Percentiles rank a stretch among this genome's conserved stretches.
phyloP scores from a whole-genome alignment of 495 filamentous ascomycete genomes.

The Annulohypoxylon moriforme region DNA sequence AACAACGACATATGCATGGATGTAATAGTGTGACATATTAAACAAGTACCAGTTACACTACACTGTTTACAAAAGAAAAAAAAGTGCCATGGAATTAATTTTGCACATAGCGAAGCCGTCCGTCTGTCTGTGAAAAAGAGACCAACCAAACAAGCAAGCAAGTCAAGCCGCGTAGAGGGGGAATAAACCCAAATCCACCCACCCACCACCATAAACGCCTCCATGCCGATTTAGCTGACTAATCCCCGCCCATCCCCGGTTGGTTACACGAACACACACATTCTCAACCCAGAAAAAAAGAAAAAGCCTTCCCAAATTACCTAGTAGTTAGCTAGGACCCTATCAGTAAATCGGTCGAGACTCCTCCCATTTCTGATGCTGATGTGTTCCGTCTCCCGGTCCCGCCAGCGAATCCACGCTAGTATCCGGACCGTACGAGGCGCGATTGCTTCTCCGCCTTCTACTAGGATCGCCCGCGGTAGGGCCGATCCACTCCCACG shows the following conservation, averaged over 20 bases:
- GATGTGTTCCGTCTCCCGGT: slow-evolving; percentile 9
- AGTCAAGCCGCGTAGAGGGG: neutral
- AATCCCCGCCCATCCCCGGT: neutral
- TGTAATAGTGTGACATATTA: slow-evolving; percentile 1
- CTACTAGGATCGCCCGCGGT: slow-evolving; percentile 57
- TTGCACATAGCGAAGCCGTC: slow-evolving; percentile 10
- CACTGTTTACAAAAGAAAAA: slow-evolving; percentile 20
- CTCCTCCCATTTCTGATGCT: slow-evolving; percentile 66
- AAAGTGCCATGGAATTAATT: neutral
- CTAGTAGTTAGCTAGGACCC: neutral
- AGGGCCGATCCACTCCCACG: slow-evolving; percentile 97
- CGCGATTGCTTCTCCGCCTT: slow-evolving; percentile 63
- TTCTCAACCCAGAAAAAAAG: too few relatives aligned
- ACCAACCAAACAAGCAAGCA: neutral
- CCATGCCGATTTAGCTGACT: too few relatives aligned
- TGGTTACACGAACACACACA: neutral
- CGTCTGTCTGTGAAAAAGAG: neutral
- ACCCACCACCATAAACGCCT: too few relatives aligned
- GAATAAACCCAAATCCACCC: neutral
- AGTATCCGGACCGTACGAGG: slow-evolving; percentile 57
- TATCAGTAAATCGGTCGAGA: slow-evolving; percentile 50
- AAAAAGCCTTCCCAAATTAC: slow-evolving; percentile 2
- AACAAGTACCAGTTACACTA: neutral
- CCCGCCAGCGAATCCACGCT: slow-evolving; percentile 39
- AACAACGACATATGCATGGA: neutral